Evolutionary conservation across 257 asterid genomes (phyloP).

Genomic region (Marsdenia floribunda): DNA sequence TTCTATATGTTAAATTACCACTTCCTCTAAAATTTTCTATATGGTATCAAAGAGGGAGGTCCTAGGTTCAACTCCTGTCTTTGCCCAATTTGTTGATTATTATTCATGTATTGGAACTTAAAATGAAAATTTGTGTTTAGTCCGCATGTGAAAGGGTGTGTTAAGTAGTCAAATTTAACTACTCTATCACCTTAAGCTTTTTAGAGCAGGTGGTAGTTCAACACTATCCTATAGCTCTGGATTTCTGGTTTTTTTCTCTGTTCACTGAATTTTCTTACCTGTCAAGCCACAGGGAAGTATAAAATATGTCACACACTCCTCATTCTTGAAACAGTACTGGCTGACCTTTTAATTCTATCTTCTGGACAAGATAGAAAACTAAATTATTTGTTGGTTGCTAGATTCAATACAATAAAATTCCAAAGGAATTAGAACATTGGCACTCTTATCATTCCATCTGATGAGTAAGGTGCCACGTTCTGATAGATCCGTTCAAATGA

Average conservation of each 20-base stretch:
- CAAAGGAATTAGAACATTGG: neutral
- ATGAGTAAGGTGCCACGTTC: neutral
- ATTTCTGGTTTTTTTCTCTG: no score
- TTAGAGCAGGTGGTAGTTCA: no score
- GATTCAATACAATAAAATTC: neutral
- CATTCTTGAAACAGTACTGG: neutral
- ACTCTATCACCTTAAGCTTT: no score
- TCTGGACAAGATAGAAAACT: neutral
- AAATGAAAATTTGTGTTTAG: no score
- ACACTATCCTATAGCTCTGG: neutral
- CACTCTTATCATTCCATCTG: neutral
- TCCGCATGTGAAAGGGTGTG: no score
- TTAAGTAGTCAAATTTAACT: no score
- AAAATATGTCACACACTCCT: neutral
- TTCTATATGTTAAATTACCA: no score
- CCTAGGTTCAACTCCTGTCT: no score
- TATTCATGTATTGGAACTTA: no score
- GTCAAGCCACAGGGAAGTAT: neutral
- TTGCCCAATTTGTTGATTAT: no score
- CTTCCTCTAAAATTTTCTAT: no score
- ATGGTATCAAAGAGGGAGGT: no score
- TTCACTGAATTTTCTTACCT: neutral
- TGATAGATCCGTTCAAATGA: neutral
- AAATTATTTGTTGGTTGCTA: neutral
- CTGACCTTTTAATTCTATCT: neutral